Evolutionary conservation across 2,329 filamentous ascomycete genomes (phyloP).

Genomic region (Pseudogymnoascus sp.): DNA sequence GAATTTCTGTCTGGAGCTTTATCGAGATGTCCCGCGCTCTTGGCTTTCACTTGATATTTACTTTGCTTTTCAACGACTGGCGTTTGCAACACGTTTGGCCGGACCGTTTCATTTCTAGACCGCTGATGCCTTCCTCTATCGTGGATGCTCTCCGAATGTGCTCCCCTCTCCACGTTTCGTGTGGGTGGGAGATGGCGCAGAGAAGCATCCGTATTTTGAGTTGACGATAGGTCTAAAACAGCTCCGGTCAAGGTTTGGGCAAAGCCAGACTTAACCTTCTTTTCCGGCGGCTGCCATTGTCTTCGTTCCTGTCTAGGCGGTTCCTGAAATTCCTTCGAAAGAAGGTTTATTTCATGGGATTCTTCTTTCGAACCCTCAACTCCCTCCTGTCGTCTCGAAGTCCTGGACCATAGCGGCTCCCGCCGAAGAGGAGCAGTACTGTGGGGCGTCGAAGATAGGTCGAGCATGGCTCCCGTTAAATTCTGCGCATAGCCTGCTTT

Average conservation of each 20-base stretch:
- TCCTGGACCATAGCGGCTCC: constrained; percentile 2
- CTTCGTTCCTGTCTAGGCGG: constrained; percentile 21
- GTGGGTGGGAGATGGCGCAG: not conserved
- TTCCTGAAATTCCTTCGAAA: constrained; percentile 29
- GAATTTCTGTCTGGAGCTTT: not conserved
- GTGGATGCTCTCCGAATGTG: not conserved
- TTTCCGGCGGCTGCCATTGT: not conserved
- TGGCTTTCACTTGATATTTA: not conserved
- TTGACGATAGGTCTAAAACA: constrained; percentile 36
- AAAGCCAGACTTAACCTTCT: constrained; percentile 31
- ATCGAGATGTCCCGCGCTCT: not conserved
- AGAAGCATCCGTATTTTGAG: not conserved
- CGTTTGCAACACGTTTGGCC: not conserved
- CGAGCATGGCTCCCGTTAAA: constrained; percentile 43
- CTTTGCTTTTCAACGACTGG: not conserved
- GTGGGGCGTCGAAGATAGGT: constrained; percentile 29
- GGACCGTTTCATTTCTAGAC: not conserved
- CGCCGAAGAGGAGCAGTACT: not conserved
- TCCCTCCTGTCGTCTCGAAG: not conserved
- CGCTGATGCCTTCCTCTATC: not conserved
- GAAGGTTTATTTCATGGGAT: constrained; percentile 13
- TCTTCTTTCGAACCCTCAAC: not conserved
- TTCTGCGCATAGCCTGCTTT: constrained; percentile 41
- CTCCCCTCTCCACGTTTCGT: not conserved
- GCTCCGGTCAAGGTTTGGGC: constrained; percentile 45